Evolutionary conservation across 1,139 yeast genomes (phyloP).

Genomic region (Saccharomyces hybrid): DNA sequence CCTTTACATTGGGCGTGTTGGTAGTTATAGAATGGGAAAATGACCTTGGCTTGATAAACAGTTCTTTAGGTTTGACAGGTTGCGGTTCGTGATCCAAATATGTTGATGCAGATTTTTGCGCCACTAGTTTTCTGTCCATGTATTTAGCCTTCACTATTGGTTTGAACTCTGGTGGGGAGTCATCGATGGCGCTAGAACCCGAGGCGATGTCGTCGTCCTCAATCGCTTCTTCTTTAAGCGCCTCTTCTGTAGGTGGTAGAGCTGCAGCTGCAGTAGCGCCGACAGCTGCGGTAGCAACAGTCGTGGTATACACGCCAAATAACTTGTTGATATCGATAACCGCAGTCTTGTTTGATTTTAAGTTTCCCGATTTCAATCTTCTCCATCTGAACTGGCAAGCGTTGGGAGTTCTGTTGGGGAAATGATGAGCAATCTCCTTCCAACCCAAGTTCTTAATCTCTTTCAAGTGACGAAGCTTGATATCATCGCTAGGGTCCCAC

Average conservation of each 20-base stretch:
- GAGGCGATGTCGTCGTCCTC: not conserved
- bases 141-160: not conserved
- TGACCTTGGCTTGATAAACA: slow-evolving; percentile 18
- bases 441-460: slow-evolving; percentile 68
- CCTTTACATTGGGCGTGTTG: not conserved
- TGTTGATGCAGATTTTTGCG: not conserved
- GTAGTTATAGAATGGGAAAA: slow-evolving; percentile 16
- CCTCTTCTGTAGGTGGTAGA: not conserved
- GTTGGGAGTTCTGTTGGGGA: slow-evolving; percentile 63
- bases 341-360: slow-evolving; percentile 47
- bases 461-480: slow-evolving; percentile 57
- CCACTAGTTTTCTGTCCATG: not conserved
- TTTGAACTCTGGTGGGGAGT: not conserved
- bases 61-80: not conserved
- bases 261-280: not conserved
- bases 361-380: slow-evolving; percentile 54
- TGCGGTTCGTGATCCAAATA: not conserved
- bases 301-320: not conserved
- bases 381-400: slow-evolving; percentile 81
- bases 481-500: slow-evolving; percentile 71
- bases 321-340: slow-evolving; percentile 18
- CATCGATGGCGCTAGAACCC: not conserved
- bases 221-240: not conserved
- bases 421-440: slow-evolving; percentile 68
- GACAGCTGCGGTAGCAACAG: not conserved